These are phyloP conservation scores for Macrocybe gigantea DNA, from an alignment of 768 basidiomycete species.

Conservation along the genomic window DNA sequence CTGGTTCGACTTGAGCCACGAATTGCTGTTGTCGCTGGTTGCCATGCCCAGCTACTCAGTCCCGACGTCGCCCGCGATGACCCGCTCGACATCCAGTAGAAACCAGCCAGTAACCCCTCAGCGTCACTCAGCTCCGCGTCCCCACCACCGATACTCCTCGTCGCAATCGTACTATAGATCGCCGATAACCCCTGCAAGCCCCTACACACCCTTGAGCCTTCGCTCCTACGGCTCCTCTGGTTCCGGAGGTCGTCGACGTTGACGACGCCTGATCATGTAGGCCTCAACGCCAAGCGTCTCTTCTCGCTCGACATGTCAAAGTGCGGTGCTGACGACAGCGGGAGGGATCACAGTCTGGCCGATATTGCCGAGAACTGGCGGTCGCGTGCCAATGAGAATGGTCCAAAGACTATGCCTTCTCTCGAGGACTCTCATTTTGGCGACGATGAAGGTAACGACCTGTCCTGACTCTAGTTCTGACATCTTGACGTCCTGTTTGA, in stretches of 20 bases:
- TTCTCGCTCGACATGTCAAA: conserved; percentile 39
- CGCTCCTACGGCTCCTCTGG: conserved; percentile 54
- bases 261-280: conserved; percentile 53
- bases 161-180: conserved; percentile 45
- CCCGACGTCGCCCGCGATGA: conserved; percentile 40
- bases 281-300: conserved; percentile 34
- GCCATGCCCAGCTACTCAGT: conserved; percentile 28
- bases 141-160: conserved; percentile 36
- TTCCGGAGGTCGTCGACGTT: conserved; percentile 47
- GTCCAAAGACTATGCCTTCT: conserved; percentile 55
- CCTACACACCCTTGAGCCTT: conserved; percentile 67
- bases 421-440: conserved; percentile 42
- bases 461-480: conserved; percentile 10
- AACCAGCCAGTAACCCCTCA: conserved; percentile 60
- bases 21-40: conserved; percentile 3
- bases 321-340: conserved; percentile 9
- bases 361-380: conserved; percentile 70
- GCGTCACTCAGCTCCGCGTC: conserved; percentile 40
- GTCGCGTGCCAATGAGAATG: conserved; percentile 63
- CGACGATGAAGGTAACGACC: conserved; percentile 39
- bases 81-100: conserved; percentile 29
- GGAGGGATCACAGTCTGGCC: conserved; percentile 43
- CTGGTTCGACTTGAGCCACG: no score
- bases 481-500: conserved; percentile 19
- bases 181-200: conserved; percentile 59